Evolutionary conservation across 148 eudicot genomes (phyloP), one percentile per base, ranked within the genome.

Genomic region (Chenopodium album): DNA sequence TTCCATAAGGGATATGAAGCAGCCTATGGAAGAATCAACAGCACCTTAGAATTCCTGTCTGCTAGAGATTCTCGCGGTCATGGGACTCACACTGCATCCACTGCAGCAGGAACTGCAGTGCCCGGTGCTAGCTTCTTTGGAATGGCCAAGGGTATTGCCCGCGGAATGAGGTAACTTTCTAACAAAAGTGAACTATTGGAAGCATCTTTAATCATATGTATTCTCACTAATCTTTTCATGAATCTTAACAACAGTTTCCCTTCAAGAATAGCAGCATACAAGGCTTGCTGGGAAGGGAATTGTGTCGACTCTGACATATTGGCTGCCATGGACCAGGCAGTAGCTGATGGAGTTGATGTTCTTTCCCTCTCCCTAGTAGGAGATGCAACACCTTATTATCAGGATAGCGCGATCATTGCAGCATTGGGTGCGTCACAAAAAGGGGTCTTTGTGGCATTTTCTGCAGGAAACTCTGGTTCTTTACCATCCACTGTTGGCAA

Each of bases 61-160:
- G 74, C 93, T 2, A 86, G 95, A 37, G 93, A 90, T 80, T 85
- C 92, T 0, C 75, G 85, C 59, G 91, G 95, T 11, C 93, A 92
- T 77, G 95, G 95, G 20, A 92, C 92, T 1, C 95, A 92, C 82
- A 92, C 95, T 76, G 90, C 93, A 20, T 90, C 95, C 9, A 92
- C 95, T 2, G 92, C 92, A 9, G 95, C 90, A 0, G 95, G 95
- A 5, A 79, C 78, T 82, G 67, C 82, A 22, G 84, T 92, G 9
- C 78, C 85, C 1, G 87, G 82, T 14, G 95, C 95, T 4, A 89
- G 54, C 83, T 77, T 89, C n/a, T 82, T 85, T 37, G 92, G 93
- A 59, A 20, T 84, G 80, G 95, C 92, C 28, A 80, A 83, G 44
- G 95, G 95, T 69, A 31, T 79, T 34, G 95, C 95, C 13, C 78